These are phyloP conservation scores for Solanum raphanifolium DNA, from an alignment of 257 asterid species.

Conservation along the genomic window DNA sequence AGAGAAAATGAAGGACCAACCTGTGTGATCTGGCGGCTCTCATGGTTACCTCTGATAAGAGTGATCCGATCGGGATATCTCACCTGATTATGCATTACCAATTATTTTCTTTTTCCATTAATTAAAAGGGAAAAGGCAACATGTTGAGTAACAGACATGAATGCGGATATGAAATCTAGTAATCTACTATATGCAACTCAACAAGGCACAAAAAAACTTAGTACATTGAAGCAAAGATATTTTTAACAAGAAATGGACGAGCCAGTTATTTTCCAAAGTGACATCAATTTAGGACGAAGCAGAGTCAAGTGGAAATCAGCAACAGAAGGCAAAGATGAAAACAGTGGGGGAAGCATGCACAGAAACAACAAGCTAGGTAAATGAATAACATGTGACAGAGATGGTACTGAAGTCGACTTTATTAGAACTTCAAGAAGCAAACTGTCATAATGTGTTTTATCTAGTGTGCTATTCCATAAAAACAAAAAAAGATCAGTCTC, in stretches of 20 bases:
- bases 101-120: neutral
- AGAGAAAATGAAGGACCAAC: slow-evolving; percentile 25
- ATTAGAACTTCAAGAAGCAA: neutral
- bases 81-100: slow-evolving; percentile 40
- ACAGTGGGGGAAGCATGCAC: neutral
- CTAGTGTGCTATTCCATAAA: neutral
- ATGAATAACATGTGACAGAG: neutral
- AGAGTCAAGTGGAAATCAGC: neutral
- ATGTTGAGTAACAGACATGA: neutral
- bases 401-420: neutral
- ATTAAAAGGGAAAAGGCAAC: neutral
- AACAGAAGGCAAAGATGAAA: neutral
- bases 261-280: neutral
- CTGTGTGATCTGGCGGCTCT: slow-evolving; percentile 98
- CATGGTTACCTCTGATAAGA: slow-evolving; percentile 93
- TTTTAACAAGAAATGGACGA: neutral
- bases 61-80: slow-evolving; percentile 97
- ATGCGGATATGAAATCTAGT: neutral
- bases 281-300: neutral
- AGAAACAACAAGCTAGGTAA: neutral
- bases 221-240: neutral
- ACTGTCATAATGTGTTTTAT: neutral
- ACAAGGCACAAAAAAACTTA: neutral
- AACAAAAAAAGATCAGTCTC: neutral
- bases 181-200: neutral